phyloP scores from a whole-genome alignment of 306 rosid genomes.

The Elaeagnus macrophylla region DNA sequence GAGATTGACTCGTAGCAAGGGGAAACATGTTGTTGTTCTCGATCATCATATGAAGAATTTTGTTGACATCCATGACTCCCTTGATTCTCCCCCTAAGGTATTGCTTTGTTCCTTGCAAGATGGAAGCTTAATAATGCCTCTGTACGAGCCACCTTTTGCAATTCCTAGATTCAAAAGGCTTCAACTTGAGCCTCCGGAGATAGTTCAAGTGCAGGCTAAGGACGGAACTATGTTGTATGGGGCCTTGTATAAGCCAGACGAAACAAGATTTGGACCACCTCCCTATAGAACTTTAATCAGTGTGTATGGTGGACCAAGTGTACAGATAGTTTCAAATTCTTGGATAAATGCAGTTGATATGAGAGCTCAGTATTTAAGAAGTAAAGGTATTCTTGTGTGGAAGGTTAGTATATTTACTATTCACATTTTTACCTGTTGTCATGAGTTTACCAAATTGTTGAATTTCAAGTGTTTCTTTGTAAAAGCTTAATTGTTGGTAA shows the following conservation, averaged over 20 bases:
- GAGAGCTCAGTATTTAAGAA: slow-evolving; percentile 82
- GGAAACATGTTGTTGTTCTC: slow-evolving; percentile 73
- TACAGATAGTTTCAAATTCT: slow-evolving; percentile 73
- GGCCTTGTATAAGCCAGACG: slow-evolving; percentile 74
- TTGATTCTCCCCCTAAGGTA: slow-evolving; percentile 69
- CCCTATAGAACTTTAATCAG: slow-evolving; percentile 87
- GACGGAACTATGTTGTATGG: slow-evolving; percentile 70
- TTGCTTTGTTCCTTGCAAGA: slow-evolving; percentile 72
- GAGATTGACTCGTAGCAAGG: slow-evolving; percentile 67
- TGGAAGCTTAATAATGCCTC: slow-evolving; percentile 59
- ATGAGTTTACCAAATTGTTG: neutral
- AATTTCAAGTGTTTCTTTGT: no score
- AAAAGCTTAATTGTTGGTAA: no score
- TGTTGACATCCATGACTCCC: slow-evolving; percentile 73
- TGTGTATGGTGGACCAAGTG: slow-evolving; percentile 90
- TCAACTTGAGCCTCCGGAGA: slow-evolving; percentile 78
- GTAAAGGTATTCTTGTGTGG: slow-evolving; percentile 85
- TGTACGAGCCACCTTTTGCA: slow-evolving; percentile 52
- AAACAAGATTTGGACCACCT: slow-evolving; percentile 74
- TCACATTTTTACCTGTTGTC: neutral
- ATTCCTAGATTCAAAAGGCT: slow-evolving; percentile 55
- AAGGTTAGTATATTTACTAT: slow-evolving; percentile 87
- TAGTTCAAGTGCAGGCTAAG: slow-evolving; percentile 44
- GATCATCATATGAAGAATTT: slow-evolving; percentile 77
- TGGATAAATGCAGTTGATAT: slow-evolving; percentile 82